Evolutionary conservation across 352 stramenopile genomes (phyloP), one percentile per base, ranked within the genome.

Genomic region (Lagenidium sp.): DNA sequence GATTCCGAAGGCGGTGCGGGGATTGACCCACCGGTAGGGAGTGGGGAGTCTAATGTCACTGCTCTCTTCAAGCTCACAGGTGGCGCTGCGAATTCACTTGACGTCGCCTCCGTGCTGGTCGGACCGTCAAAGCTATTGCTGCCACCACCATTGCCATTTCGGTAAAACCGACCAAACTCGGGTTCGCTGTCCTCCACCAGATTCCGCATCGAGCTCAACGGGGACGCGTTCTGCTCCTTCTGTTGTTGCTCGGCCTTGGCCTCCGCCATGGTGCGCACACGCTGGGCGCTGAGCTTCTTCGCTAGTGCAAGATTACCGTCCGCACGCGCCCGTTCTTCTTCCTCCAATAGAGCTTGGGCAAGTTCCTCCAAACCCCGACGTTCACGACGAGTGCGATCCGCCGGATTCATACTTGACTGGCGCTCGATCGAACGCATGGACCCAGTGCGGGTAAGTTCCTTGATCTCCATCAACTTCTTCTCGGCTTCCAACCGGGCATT

Each of bases 221-320:
- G 53, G 11, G 60, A 56, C 10, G 32, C 34, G 15, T 47, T 54
- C 43, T 71, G 63, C 12, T 44, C 55, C 18, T 59, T 47, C n/a
- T 68, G 50, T 19, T 55, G 36, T 26, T 58, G 40, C 16, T 77
- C 65, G 11, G 63, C 55, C 24, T 67, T 50, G 2, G 78, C 47
- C 36, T 88, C 74, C 6, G 69, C 64, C 63, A 88, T 71, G 8
- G 76, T 89, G 15, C 76, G 77, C 22, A 73, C 61, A 13, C 80
- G 80, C 48, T 93, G 80, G 7, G 80, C 77, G 41, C 64, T 82
- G 10, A 90, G 53, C 58, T 89, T 89, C 55, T 87, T 83, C 1
- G 80, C 80, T 36, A 93, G 41, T 1, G 63, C 57, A 10, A 85
- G 22, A 23, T 90, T 93, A 21, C 80, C 80, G 23, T 90, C 80